Conservation (phyloP, 202 grass and related monocot genomes). For the Cymbopogon flexuosus region DNA sequence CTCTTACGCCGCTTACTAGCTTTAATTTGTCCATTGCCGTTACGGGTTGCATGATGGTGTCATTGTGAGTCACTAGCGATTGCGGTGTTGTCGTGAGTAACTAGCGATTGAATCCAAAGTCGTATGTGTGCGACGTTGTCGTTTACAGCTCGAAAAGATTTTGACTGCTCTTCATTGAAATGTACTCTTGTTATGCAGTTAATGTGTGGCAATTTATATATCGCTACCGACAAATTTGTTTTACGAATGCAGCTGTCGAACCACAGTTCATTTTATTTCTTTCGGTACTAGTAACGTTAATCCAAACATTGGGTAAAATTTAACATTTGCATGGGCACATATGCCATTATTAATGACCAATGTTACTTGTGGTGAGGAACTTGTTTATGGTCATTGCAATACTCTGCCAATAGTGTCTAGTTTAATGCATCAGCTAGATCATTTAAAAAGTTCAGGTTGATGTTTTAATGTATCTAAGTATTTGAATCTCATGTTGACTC, state of each 20-base stretch:
- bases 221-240: background rate
- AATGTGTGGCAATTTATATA: background rate
- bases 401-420: background rate
- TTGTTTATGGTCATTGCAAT: background rate
- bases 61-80: background rate
- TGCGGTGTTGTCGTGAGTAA: background rate
- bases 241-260: background rate
- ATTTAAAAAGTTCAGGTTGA: background rate
- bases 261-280: constrained; percentile 4
- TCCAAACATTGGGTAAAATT: background rate
- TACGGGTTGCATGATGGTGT: background rate
- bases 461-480: background rate
- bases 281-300: background rate
- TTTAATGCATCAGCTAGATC: background rate
- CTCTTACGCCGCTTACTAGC: background rate
- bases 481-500: background rate
- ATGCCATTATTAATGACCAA: background rate
- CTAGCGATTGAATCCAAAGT: background rate
- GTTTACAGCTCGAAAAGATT: background rate
- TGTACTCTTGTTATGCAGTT: background rate
- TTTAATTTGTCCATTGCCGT: background rate
- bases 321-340: background rate
- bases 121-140: background rate
- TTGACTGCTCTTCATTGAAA: background rate
- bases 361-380: background rate